These are phyloP conservation scores for Botrytis paeoniae DNA, from an alignment of 2,329 filamentous ascomycete species.

Conservation along the genomic window DNA sequence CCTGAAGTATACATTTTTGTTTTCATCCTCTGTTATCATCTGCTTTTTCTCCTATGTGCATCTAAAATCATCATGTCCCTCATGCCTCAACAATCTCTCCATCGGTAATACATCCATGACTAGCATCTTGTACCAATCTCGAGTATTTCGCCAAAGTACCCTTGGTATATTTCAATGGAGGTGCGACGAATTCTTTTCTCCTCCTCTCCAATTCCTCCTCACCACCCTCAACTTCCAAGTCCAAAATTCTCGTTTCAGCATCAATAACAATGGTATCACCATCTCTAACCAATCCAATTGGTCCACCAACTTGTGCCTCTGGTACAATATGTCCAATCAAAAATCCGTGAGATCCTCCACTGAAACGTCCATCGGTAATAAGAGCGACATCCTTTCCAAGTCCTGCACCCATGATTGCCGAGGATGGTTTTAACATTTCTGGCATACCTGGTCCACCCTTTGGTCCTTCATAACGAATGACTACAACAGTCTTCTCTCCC, in stretches of 20 bases:
- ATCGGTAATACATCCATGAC: constrained; percentile 58
- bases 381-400: constrained; percentile 67
- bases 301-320: constrained; percentile 58
- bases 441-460: constrained; percentile 72
- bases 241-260: constrained; percentile 53
- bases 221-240: constrained; percentile 44
- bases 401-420: constrained; percentile 71
- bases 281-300: constrained; percentile 56
- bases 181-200: constrained; percentile 50
- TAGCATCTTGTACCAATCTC: constrained; percentile 52
- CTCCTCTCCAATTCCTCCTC: constrained; percentile 43
- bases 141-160: constrained; percentile 60
- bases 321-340: constrained; percentile 61
- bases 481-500: constrained; percentile 72
- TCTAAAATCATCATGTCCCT: not conserved
- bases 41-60: not conserved
- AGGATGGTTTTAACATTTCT: constrained; percentile 71
- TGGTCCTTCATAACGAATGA: constrained; percentile 72
- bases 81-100: constrained; percentile 29
- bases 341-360: constrained; percentile 58
- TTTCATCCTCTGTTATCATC: not conserved
- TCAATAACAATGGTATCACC: constrained; percentile 60
- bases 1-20: not conserved
- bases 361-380: constrained; percentile 67
- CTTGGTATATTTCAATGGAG: constrained; percentile 54